Evolutionary conservation across 176 grass and related monocot genomes (phyloP).

Genomic region (Alloteropsis semialata): DNA sequence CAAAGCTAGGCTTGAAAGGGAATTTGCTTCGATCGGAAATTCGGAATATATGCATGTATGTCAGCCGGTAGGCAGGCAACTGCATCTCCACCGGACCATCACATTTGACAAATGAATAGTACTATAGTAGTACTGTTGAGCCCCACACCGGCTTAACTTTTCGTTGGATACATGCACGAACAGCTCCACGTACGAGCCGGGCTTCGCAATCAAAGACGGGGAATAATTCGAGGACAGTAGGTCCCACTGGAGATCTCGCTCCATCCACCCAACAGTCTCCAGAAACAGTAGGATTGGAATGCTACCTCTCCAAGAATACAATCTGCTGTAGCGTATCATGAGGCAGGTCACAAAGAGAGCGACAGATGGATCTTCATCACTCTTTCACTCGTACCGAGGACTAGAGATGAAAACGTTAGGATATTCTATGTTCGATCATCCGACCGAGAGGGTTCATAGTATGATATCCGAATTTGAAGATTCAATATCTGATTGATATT

Average conservation of each 20-base stretch:
- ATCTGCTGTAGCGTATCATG: neutral
- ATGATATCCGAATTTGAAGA: too few species aligned
- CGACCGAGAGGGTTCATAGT: too few species aligned
- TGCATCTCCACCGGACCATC: constrained; percentile 1
- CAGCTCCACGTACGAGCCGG: neutral
- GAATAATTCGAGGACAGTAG: neutral
- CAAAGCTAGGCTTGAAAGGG: too few species aligned
- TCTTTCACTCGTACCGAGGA: neutral
- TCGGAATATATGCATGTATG: constrained; percentile 22
- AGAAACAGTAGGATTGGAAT: neutral
- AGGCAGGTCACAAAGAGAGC: neutral
- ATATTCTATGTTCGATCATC: too few species aligned
- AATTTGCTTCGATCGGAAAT: neutral
- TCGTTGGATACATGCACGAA: neutral
- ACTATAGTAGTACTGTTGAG: neutral
- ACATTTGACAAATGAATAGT: neutral
- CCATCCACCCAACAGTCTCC: neutral
- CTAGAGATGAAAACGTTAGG: too few species aligned
- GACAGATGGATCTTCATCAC: neutral
- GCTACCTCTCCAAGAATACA: neutral
- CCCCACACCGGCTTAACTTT: neutral
- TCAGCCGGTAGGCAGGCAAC: constrained; percentile 8
- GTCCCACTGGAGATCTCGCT: neutral
- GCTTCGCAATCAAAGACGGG: neutral
- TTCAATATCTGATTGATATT: too few species aligned